These are phyloP conservation scores for Lavandula angustifolia DNA, from an alignment of 257 asterid genomes.

Conservation along the genomic window DNA sequence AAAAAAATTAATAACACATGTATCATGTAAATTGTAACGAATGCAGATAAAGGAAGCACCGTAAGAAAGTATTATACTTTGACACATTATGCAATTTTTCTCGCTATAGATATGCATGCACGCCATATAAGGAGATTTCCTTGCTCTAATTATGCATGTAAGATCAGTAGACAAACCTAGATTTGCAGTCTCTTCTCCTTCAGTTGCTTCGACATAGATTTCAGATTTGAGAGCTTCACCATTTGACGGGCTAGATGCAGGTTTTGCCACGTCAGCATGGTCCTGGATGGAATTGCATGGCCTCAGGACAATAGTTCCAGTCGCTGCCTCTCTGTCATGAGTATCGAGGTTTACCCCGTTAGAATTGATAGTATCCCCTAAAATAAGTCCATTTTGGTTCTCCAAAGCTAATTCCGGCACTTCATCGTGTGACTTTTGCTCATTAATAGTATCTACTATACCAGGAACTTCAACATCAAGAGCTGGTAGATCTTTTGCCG, in stretches of 20 bases:
- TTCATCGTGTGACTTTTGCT: slow-evolving; percentile 37
- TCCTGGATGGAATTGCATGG: slow-evolving; percentile 50
- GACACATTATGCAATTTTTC: slow-evolving; percentile 3
- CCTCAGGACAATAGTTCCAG: slow-evolving; percentile 44
- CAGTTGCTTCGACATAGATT: slow-evolving; percentile 33
- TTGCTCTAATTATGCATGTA: slow-evolving; percentile 18
- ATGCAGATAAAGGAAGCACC: not conserved
- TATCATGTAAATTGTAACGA: slow-evolving; percentile 19
- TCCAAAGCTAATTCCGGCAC: slow-evolving; percentile 39
- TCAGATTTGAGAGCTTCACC: slow-evolving; percentile 40
- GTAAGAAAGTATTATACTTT: slow-evolving; percentile 11
- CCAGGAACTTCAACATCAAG: slow-evolving; percentile 36
- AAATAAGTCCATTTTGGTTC: slow-evolving; percentile 38
- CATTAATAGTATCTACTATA: slow-evolving; percentile 31
- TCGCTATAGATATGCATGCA: slow-evolving; percentile 1
- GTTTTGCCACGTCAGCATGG: slow-evolving; percentile 36
- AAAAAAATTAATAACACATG: not conserved
- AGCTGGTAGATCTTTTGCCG: slow-evolving; percentile 34
- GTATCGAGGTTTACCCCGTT: slow-evolving; percentile 34
- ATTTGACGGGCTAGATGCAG: slow-evolving; percentile 35
- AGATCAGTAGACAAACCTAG: slow-evolving; percentile 50
- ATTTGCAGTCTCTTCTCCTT: slow-evolving; percentile 38
- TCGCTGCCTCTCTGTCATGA: slow-evolving; percentile 34
- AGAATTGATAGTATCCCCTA: slow-evolving; percentile 33
- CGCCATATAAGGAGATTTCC: slow-evolving; percentile 9